These are phyloP conservation scores for Penicillium hesseltinei DNA, from an alignment of 2,329 filamentous ascomycete species.

Conservation along the genomic window DNA sequence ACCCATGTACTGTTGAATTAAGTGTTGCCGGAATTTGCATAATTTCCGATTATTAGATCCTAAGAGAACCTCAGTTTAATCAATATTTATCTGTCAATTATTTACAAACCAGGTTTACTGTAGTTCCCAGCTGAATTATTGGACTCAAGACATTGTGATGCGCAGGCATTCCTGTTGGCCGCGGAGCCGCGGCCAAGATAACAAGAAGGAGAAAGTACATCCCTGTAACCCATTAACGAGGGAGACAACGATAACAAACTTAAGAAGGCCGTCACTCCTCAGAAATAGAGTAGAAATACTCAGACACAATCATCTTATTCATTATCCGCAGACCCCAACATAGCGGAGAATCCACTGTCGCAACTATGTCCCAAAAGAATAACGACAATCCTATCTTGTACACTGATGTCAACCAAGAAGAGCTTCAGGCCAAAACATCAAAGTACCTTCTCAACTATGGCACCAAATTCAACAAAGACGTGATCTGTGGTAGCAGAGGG, in stretches of 20 bases:
- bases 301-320: no score
- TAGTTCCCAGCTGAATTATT: neutral
- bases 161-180: neutral
- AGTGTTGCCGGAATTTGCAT: no score
- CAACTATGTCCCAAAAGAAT: neutral
- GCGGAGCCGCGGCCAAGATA: constrained; percentile 3
- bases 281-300: neutral
- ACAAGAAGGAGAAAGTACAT: neutral
- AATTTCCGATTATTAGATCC: no score
- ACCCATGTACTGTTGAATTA: no score
- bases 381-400: neutral
- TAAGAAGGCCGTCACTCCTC: neutral
- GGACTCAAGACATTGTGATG: neutral
- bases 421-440: constrained; percentile 2
- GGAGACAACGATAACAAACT: neutral
- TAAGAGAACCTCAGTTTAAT: no score
- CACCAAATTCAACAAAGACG: constrained; percentile 12
- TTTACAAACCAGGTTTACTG: neutral
- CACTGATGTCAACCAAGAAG: neutral
- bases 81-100: no score
- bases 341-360: neutral
- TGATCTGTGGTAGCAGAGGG: constrained; percentile 12
- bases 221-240: neutral
- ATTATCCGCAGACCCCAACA: neutral
- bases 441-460: constrained; percentile 12